phyloP scores from a whole-genome alignment of 129 eudicot genomes.

The Escallonia herrerae region DNA sequence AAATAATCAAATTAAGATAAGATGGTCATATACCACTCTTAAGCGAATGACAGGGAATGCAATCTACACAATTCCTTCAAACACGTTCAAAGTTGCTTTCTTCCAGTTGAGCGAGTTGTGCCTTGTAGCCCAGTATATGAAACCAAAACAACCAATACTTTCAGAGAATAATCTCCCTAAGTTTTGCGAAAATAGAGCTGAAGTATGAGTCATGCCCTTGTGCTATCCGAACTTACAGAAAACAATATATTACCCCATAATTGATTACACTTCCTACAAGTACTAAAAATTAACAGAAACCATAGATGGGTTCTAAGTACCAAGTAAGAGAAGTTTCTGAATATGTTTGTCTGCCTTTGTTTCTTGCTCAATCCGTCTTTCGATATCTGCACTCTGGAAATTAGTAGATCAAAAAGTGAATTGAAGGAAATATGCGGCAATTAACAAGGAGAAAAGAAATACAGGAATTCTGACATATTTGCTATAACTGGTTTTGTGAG shows the following conservation, averaged over 20 bases:
- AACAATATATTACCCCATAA: no score
- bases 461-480: conserved; percentile 7
- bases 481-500: background rate
- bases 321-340: conserved; percentile 87
- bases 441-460: conserved; percentile 7
- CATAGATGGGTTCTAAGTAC: conserved; percentile 26
- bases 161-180: no score
- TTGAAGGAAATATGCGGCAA: background rate
- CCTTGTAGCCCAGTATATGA: no score
- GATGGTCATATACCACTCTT: no score
- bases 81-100: no score
- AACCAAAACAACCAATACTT: no score
- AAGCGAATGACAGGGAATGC: no score
- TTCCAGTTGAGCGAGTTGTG: no score
- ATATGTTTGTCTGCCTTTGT: conserved; percentile 93
- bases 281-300: background rate
- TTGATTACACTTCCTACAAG: no score
- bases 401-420: background rate
- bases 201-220: background rate
- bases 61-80: no score
- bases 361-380: conserved; percentile 93
- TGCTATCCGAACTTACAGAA: background rate
- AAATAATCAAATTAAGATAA: no score
- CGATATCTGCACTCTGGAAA: conserved; percentile 80
- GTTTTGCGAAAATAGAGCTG: no score